Base-by-base conservation (phyloP, 345 rosid genomes). In the Rubroshorea leprosula region DNA sequence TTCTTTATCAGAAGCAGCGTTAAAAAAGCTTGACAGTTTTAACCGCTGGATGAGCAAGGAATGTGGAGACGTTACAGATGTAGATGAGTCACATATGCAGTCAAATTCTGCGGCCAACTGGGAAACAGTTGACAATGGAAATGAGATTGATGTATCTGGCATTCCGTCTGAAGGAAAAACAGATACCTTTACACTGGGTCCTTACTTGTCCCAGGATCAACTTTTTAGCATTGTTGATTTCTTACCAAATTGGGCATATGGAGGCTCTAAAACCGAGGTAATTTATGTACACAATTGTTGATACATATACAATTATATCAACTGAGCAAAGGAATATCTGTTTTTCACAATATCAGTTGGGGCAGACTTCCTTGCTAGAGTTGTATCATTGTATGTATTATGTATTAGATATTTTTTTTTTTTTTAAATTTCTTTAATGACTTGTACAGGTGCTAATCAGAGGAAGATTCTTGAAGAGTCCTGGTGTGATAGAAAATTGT, bases 1-100 rank as follows among this genome's bases (percentile, higher is more conserved):
- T 63, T 65, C 83, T 55, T 41, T 70, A 19, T 65, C 74, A 5
- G 87, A 74, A 63, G 89, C 75, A 54, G 83, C 87, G 68, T 63
- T 93, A 71, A 85, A 85, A 75, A 93, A 93, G 73, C 76, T 79
- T 66, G 99, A 93, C 65, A 93, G 99, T 68, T 93, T 93, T 77
- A 78, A 76, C 54, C 80, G 90, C 49, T 89, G 99, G 99, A 83
- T 84, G 91, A 85, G 88, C 68, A 89, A 80, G 69, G 97, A 86
- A 76, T 85, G 86, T 59, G 94, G 80, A 67, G 96, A 93, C 12
- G 41, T 35, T 35, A 2, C 9, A 35, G 6, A 35, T 71, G 94
- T 86, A 52, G 77, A 74, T 24, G 90, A 82, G 57, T 66, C 81
- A 17, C 78, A 58, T 62, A 54, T 74, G 55, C 83, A 79, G 23